Percentiles rank a stretch among this genome's conserved stretches.
These are phyloP conservation scores for Hortaea sp. DNA, from an alignment of 2,329 filamentous ascomycete species.

Conservation along the genomic window DNA sequence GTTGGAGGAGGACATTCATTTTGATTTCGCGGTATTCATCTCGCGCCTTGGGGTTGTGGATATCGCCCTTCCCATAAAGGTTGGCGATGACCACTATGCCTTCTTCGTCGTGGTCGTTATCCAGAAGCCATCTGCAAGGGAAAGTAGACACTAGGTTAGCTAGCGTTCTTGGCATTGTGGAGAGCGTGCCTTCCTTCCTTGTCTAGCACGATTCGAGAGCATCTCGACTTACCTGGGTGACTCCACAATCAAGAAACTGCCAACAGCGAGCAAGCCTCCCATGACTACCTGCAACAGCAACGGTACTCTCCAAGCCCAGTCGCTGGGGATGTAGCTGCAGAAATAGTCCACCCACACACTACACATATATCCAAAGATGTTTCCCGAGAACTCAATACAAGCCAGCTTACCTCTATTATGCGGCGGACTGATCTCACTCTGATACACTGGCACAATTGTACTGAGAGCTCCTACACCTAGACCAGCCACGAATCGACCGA, in stretches of 20 bases:
- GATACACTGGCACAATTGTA: conserved; percentile 44
- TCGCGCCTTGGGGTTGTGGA: conserved; percentile 82
- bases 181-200: not conserved
- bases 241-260: conserved; percentile 89
- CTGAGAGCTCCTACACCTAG: conserved; percentile 41
- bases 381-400: conserved; percentile 96
- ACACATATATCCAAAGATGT: conserved; percentile 89
- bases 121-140: conserved; percentile 71
- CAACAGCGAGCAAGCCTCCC: conserved; percentile 73
- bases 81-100: conserved; percentile 98
- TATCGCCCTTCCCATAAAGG: conserved; percentile 88
- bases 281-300: conserved; percentile 89
- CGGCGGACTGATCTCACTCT: conserved; percentile 63
- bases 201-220: not conserved
- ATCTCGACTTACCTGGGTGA: conserved; percentile 62
- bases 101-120: conserved; percentile 96
- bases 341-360: conserved; percentile 99
- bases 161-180: not conserved
- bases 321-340: conserved; percentile 75
- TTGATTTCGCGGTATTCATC: conserved; percentile 99
- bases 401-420: conserved; percentile 93
- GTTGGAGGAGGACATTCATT: conserved; percentile 87
- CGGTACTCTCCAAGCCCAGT: conserved; percentile 85
- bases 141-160: not conserved
- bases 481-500: conserved; percentile 42